Conservation (phyloP, 768 basidiomycete species). For the Boletus subcaerulescens region DNA sequence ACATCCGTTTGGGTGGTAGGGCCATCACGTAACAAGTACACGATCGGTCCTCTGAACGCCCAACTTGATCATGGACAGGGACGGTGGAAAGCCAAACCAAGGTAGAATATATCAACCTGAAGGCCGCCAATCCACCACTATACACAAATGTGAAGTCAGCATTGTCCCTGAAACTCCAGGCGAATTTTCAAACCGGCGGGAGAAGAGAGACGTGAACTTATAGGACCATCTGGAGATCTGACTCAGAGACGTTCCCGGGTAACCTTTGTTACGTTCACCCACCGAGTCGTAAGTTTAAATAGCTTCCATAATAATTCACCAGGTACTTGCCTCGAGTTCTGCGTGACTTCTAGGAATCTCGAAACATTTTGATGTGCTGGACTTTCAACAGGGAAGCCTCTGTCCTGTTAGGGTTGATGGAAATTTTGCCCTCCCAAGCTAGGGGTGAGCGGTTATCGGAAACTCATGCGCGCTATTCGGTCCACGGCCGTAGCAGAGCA, state of each 20-base stretch:
- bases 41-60: slow-evolving; percentile 12
- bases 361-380: slow-evolving; percentile 7
- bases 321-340: slow-evolving; percentile 17
- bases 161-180: slow-evolving; percentile 22
- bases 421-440: not conserved
- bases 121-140: slow-evolving; percentile 20
- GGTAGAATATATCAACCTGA: slow-evolving; percentile 19
- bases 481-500: not conserved
- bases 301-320: slow-evolving; percentile 28
- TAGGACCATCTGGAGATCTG: slow-evolving; percentile 20
- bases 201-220: slow-evolving; percentile 21
- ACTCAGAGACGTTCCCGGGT: slow-evolving; percentile 7
- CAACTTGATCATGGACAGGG: slow-evolving; percentile 12
- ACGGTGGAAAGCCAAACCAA: slow-evolving; percentile 19
- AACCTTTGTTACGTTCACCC: slow-evolving; percentile 16
- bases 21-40: slow-evolving; percentile 20
- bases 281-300: slow-evolving; percentile 2
- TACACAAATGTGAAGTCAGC: slow-evolving; percentile 19
- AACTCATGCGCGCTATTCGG: not conserved
- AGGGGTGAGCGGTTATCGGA: not conserved
- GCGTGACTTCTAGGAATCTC: slow-evolving; percentile 8
- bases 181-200: slow-evolving; percentile 21
- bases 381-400: not conserved
- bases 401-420: not conserved
- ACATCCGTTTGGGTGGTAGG: slow-evolving; percentile 12